phyloP scores from a whole-genome alignment of 2,329 filamentous ascomycete genomes.

The Alternaria arbusti region DNA sequence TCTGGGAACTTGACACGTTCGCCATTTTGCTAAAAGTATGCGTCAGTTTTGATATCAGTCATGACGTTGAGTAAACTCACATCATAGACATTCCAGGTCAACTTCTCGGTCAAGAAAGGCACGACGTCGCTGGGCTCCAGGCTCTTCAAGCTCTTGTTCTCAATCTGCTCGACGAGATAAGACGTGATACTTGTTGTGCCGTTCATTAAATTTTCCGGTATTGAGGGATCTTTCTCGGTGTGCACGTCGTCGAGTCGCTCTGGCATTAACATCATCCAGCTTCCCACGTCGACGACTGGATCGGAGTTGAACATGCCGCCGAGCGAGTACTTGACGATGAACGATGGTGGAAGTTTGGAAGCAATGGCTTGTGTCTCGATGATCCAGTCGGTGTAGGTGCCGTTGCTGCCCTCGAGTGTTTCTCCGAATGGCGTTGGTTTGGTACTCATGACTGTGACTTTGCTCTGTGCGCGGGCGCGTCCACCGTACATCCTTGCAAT shows the following conservation, averaged over 20 bases:
- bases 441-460: slow-evolving; percentile 1
- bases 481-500: slow-evolving; percentile 34
- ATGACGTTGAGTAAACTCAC: slow-evolving; percentile 14
- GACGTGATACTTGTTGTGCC: slow-evolving; percentile 34
- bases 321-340: slow-evolving; percentile 32
- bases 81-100: slow-evolving; percentile 38
- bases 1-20: slow-evolving; percentile 12
- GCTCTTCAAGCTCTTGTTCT: slow-evolving; percentile 22
- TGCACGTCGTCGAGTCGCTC: neutral
- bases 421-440: neutral
- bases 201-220: slow-evolving; percentile 9
- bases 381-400: slow-evolving; percentile 35
- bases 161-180: slow-evolving; percentile 31
- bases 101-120: slow-evolving; percentile 30
- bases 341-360: slow-evolving; percentile 19
- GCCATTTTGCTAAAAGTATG: neutral
- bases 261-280: slow-evolving; percentile 35
- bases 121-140: slow-evolving; percentile 30
- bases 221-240: neutral
- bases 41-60: neutral
- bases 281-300: slow-evolving; percentile 24
- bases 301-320: slow-evolving; percentile 24
- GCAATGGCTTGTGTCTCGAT: slow-evolving; percentile 21
- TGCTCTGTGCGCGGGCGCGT: slow-evolving; percentile 2
- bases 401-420: neutral